Base-by-base conservation (phyloP, 345 rosid genomes). In the Brassica rapa region DNA sequence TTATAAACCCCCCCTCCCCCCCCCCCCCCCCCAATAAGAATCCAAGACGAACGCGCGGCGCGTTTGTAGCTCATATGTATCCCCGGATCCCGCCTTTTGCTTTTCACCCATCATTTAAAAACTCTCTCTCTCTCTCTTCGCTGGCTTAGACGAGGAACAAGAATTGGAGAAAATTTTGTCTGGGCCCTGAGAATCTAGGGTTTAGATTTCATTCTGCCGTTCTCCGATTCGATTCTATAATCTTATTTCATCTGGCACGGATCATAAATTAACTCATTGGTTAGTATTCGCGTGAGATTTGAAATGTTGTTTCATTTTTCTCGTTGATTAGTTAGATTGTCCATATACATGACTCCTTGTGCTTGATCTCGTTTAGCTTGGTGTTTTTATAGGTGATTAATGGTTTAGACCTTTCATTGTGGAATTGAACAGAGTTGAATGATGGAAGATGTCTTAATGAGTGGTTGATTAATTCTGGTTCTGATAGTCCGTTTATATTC, bases 381-480 rank as follows among this genome's bases (percentile, higher is more conserved):
- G 15, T 32, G 56, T 2, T 57, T 72, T 27, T 27, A 27, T 27
- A 27, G 4, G 30, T 27, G 30, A 27, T 27, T 27, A 27, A 27
- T 27, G 4, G 30, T 27, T 4, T 27, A 41, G 27, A 72, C 1
- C 37, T 2, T 77, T 55, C 33, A 35, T 37, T 77, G 9, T 65
- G 51, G 49, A 63, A 16, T 77, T 32, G 53, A 5, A 7, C 51
- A 43, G 30, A 21, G 46, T 29, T 61, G 30, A 76, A 88, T 87
- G 90, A 77, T 88, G 66, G 86, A 77, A 41, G 67, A 71, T 82
- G 87, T 33, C 76, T 83, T 53, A 65, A 76, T 32, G 72, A 84
- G 74, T 66, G 80, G 84, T 70, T 84, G 70, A 77, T 82, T 23
- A 62, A 72, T 79, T 78, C 75, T 37, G 76, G 84, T 56, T 66